phyloP scores from a whole-genome alignment of 202 grass and related monocot species.

The Zizania palustris region DNA sequence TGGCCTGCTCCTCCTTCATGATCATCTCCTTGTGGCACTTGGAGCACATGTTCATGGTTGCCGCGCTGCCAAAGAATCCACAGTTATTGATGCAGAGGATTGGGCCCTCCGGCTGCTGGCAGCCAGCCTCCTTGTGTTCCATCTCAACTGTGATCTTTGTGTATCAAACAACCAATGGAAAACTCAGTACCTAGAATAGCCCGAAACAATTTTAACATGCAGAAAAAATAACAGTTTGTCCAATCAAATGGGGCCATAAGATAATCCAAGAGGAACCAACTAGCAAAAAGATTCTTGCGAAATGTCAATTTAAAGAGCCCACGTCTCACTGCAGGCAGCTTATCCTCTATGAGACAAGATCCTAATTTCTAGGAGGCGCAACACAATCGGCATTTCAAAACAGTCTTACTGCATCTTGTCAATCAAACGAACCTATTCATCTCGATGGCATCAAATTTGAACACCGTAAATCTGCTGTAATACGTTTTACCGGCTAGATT shows the following conservation, averaged over 20 bases:
- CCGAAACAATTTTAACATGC: neutral
- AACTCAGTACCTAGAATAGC: conserved; percentile 4
- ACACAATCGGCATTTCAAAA: neutral
- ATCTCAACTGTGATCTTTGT: conserved; percentile 55
- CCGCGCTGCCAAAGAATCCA: conserved; percentile 84
- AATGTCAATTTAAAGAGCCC: neutral
- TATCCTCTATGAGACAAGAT: conserved; percentile 27
- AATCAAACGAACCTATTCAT: conserved; percentile 13
- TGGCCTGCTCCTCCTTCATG: conserved; percentile 71
- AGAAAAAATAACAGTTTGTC: neutral
- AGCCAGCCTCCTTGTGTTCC: conserved; percentile 89
- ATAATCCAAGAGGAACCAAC: neutral
- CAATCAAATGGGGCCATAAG: neutral
- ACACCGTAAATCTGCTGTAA: conserved; percentile 7
- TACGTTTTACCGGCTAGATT: neutral
- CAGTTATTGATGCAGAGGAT: conserved; percentile 98
- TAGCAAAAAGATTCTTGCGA: neutral
- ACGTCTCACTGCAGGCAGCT: neutral
- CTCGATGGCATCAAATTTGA: conserved; percentile 23
- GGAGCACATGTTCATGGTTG: conserved; percentile 98
- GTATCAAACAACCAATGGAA: conserved; percentile 25
- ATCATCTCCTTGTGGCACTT: conserved; percentile 99
- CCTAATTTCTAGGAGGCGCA: conserved; percentile 29
- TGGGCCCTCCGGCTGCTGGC: conserved; percentile 76
- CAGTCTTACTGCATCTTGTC: neutral